Evolutionary conservation across 129 eudicot genomes (phyloP).

Genomic region (Solidago caesia): DNA sequence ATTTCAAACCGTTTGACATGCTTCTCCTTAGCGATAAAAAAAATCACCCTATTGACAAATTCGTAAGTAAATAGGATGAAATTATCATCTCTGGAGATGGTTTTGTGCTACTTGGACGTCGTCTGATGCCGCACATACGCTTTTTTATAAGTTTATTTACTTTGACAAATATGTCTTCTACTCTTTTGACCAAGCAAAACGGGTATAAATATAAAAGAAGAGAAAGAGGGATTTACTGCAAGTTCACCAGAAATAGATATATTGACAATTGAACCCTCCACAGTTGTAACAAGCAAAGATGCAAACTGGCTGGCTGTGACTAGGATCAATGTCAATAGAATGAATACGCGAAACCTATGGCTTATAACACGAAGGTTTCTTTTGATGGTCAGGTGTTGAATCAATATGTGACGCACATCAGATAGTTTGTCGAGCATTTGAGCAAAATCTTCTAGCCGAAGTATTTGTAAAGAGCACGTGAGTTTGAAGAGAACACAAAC

Average conservation of each 20-base stretch:
- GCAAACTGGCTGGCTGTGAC: constrained; percentile 73
- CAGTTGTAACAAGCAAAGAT: constrained; percentile 64
- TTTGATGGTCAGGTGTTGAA: constrained; percentile 71
- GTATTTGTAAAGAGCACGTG: constrained; percentile 70
- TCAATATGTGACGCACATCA: constrained; percentile 55
- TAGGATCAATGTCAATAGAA: constrained; percentile 48
- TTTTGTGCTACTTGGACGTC: background rate
- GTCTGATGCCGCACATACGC: background rate
- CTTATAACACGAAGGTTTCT: constrained; percentile 66
- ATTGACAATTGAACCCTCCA: constrained; percentile 43
- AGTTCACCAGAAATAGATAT: constrained; percentile 70
- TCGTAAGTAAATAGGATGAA: background rate
- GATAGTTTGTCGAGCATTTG: constrained; percentile 59
- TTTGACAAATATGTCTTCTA: background rate
- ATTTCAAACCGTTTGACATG: background rate
- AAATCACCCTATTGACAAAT: background rate
- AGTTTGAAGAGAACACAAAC: constrained; percentile 73
- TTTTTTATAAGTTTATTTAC: background rate
- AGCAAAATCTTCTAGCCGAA: constrained; percentile 77
- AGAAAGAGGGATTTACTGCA: constrained; percentile 46
- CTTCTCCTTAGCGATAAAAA: background rate
- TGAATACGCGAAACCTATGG: constrained; percentile 75
- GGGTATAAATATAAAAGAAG: background rate
- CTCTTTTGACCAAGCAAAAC: background rate
- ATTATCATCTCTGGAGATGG: background rate